Base-by-base conservation (phyloP, 2,329 filamentous ascomycete genomes). In the Diplodia seriata region DNA sequence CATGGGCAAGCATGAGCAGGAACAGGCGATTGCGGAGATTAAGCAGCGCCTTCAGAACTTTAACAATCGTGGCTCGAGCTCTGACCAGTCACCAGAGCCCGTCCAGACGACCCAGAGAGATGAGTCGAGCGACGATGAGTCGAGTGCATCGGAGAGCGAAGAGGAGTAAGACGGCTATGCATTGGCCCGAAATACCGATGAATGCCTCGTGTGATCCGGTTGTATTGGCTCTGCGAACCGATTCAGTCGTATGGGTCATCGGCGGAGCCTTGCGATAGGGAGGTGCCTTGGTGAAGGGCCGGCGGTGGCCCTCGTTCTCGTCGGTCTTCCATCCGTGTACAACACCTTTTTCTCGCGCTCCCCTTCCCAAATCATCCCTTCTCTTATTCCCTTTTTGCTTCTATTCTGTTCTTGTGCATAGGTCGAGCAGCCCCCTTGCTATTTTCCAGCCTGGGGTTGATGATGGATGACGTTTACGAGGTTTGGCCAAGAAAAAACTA, bases 1-100 rank as follows among this genome's bases (percentile, higher is more conserved):
- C 1, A 92, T 92, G 90, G 89, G 87, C 78, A 90, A 90, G 79
- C 81, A 82, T 40, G 89, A 91, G 78, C 90, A 92, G 78, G 89
- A 91, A 74, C 84, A 85, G 51, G 89, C 87, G 71, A 90, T 92
- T 73, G 83, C 85, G 71, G 83, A 87, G 75, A 83, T 91, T 29
- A 84, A 87, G 71, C 85, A 86, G 75, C 85, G 88, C 70, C 82
- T 89, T 71, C 72, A 77, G 68, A 74, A 74, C 64, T 80, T 80
- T 73, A 73, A 73, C 61, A 59, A 68, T 18, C 73, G 68, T 26
- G 83, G 71, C 36, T 79, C 71, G 76, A 82, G 69, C 81, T 83
- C 74, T 78, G 84, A 70, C 70, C 75, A 86, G 77, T 77, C 78
- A 69, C 78, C 66, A 36, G 66, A 68, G 26, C 66, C 78, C 70